Percentiles rank a stretch among this genome's conserved stretches.
phyloP scores from a whole-genome alignment of 1,284 basidiomycete species.

The Marasmius oreades region DNA sequence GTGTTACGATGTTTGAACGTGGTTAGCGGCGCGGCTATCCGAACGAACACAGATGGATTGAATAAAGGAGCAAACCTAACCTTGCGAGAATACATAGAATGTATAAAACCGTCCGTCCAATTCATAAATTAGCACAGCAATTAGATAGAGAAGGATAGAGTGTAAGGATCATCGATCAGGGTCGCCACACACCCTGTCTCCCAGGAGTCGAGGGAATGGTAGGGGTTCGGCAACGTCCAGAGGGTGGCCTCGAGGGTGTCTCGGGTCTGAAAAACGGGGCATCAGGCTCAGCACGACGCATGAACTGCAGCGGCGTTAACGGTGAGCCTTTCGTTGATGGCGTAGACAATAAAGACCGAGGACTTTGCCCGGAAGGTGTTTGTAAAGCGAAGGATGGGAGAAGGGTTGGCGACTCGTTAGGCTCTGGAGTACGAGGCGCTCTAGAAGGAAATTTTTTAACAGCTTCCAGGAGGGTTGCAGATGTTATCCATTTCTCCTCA shows the following conservation, averaged over 20 bases:
- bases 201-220: conserved; percentile 27
- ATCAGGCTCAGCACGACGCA: conserved; percentile 44
- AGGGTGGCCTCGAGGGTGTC: conserved; percentile 17
- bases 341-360: conserved; percentile 43
- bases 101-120: background rate
- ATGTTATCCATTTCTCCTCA: conserved; percentile 80
- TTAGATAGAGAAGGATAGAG: background rate
- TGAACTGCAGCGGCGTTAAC: conserved; percentile 46
- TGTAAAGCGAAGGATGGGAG: conserved; percentile 43
- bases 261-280: conserved; percentile 29
- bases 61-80: background rate
- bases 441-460: conserved; percentile 38
- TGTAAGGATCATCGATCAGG: conserved; percentile 23
- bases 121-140: background rate
- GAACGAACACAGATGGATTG: background rate
- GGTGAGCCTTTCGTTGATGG: conserved; percentile 44
- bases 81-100: background rate
- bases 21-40: background rate
- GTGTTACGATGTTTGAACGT: background rate
- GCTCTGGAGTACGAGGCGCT: conserved; percentile 68
- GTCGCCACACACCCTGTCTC: conserved; percentile 40
- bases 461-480: conserved; percentile 62
- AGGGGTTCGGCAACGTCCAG: conserved; percentile 26
- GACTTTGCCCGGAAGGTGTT: conserved; percentile 43
- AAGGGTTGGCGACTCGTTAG: conserved; percentile 32